Conservation (phyloP, 164 flowering plant genomes). For the Vitis riparia region DNA sequence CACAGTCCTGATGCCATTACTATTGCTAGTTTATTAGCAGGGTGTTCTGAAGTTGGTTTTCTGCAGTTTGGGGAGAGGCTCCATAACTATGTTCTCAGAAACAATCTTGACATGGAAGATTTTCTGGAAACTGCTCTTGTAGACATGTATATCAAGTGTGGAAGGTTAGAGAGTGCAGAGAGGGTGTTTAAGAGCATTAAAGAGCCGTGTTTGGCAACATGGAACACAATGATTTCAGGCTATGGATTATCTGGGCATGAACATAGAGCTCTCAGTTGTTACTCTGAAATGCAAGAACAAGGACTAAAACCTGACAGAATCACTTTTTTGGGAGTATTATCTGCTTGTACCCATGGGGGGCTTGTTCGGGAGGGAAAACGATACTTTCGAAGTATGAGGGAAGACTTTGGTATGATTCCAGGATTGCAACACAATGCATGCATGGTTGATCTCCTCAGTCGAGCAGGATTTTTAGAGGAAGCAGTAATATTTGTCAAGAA, state of each 20-base stretch:
- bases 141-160: slow-evolving; percentile 52
- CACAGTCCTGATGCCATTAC: slow-evolving; percentile 37
- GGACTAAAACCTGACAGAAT: slow-evolving; percentile 37
- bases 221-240: slow-evolving; percentile 46
- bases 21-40: slow-evolving; percentile 32
- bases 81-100: slow-evolving; percentile 34
- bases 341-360: slow-evolving; percentile 46
- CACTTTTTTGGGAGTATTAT: slow-evolving; percentile 47
- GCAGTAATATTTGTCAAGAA: slow-evolving; percentile 31
- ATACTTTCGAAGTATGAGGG: slow-evolving; percentile 32
- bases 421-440: slow-evolving; percentile 36
- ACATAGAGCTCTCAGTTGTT: slow-evolving; percentile 28
- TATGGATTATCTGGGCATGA: slow-evolving; percentile 37
- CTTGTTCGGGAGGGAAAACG: slow-evolving; percentile 37
- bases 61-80: slow-evolving; percentile 37
- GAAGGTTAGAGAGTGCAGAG: slow-evolving; percentile 37
- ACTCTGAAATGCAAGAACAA: slow-evolving; percentile 27
- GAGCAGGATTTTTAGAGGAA: slow-evolving; percentile 40
- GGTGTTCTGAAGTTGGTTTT: slow-evolving; percentile 37
- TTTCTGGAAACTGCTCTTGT: slow-evolving; percentile 46
- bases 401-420: slow-evolving; percentile 36
- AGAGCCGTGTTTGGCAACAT: slow-evolving; percentile 36
- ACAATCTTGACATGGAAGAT: slow-evolving; percentile 34
- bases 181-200: slow-evolving; percentile 33
- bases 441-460: slow-evolving; percentile 44